Evolutionary conservation across 305 asterid species (phyloP).

Genomic region (Solanum hybrid): DNA sequence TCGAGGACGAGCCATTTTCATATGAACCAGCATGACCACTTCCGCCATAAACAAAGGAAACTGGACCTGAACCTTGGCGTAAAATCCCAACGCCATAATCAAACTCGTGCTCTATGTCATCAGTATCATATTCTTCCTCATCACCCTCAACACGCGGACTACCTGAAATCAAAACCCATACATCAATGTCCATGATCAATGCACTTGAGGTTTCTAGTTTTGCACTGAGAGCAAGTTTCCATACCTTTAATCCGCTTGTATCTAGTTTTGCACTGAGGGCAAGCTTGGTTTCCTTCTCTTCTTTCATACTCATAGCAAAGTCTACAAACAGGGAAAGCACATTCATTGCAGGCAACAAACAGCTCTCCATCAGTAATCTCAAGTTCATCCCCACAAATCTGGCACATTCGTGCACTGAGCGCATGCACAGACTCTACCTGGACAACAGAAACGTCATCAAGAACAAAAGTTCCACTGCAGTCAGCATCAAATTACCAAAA

Average conservation of each 20-base stretch:
- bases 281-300: slow-evolving; percentile 66
- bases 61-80: slow-evolving; percentile 20
- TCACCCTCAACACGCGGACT: slow-evolving; percentile 89
- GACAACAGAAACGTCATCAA: background rate
- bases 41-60: slow-evolving; percentile 15
- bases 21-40: slow-evolving; percentile 29
- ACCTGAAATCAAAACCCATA: slow-evolving; percentile 34
- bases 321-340: slow-evolving; percentile 84
- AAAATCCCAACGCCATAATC: slow-evolving; percentile 38
- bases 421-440: slow-evolving; percentile 75
- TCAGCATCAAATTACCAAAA: background rate
- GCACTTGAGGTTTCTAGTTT: background rate
- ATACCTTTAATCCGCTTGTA: slow-evolving; percentile 78
- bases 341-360: slow-evolving; percentile 92
- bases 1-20: slow-evolving; percentile 23
- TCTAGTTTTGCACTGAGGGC: slow-evolving; percentile 91
- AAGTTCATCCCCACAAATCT: slow-evolving; percentile 76
- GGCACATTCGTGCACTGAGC: slow-evolving; percentile 65
- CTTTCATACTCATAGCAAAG: slow-evolving; percentile 83
- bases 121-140: slow-evolving; percentile 74
- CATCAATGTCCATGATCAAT: slow-evolving; percentile 4
- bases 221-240: background rate
- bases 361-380: slow-evolving; percentile 60
- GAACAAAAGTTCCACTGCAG: background rate
- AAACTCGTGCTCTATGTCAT: slow-evolving; percentile 80